These are phyloP conservation scores for Theileria equi DNA, from an alignment of 169 alveolate species.

Conservation along the genomic window DNA sequence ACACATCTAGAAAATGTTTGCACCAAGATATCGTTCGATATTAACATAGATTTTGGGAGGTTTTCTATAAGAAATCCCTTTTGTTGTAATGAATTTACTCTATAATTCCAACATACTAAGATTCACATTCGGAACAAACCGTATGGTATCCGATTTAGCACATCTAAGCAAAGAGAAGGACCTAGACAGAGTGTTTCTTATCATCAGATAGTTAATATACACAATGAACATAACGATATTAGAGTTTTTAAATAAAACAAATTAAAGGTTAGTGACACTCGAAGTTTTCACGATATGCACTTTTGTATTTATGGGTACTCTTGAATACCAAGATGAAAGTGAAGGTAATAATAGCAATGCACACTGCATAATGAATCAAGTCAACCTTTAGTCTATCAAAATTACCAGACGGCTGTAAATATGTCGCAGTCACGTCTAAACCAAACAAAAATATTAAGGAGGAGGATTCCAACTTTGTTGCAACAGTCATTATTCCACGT, in stretches of 20 bases:
- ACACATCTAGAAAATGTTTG: constrained; percentile 40
- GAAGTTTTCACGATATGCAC: not conserved
- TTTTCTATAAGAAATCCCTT: constrained; percentile 48
- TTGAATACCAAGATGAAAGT: not conserved
- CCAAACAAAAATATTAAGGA: not conserved
- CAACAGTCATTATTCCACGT: not conserved
- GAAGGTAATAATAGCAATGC: too few relatives aligned
- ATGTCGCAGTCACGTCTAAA: not conserved
- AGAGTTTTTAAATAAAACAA: too few relatives aligned
- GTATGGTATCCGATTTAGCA: too few relatives aligned
- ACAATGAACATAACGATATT: not conserved
- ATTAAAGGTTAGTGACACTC: not conserved
- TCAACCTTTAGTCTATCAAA: too few relatives aligned
- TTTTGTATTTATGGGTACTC: not conserved
- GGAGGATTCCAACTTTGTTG: not conserved
- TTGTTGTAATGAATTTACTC: constrained; percentile 48
- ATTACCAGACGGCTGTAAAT: not conserved
- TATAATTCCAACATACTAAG: not conserved
- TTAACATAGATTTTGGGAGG: constrained; percentile 20
- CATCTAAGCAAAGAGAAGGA: too few relatives aligned
- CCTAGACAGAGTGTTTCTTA: too few relatives aligned
- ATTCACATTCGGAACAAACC: constrained; percentile 33
- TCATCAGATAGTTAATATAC: too few relatives aligned
- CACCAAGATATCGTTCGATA: constrained; percentile 18
- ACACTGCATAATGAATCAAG: too few relatives aligned